Base-by-base conservation (phyloP, 1,284 basidiomycete species). In the Volvariella surrecta region DNA sequence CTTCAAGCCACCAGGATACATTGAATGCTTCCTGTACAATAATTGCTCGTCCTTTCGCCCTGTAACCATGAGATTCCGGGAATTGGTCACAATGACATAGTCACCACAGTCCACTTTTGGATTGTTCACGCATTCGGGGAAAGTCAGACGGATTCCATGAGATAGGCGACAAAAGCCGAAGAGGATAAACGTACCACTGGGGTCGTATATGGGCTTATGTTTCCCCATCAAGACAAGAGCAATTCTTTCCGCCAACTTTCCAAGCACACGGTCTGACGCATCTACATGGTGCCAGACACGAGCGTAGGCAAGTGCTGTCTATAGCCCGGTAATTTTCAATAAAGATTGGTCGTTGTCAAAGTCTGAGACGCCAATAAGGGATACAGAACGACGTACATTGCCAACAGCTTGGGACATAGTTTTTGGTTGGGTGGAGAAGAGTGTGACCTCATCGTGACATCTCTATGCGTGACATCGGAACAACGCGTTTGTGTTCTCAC, bases 201-300 rank as follows among this genome's bases (percentile, higher is more conserved):
- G 91, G 64, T 98, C 91, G 55, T 91, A 98, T 41, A 96, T 90
- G 15, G 96, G 95, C 62, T 99, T 99, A 66, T 99, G 91, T 70
- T 99, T 99, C 60, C 96, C 96, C 94, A 98, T 98, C 44, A 99
- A 74, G 19, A 92, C 89, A 45, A 89, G 78, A 0, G 96, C 96
- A 58, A 99, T 96, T 37, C 90, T 80, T 55, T 89, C 85, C 4
- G 95, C 93, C 4, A 98, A 77, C 67, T 93, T 90, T 57, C 95
- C 96, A 13, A 99, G 74, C 15, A 95, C 72, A 35, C 94, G 82
- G 54, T 91, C 87, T 18, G 85, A 78, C 11, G 95, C 94, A 53
- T 94, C 88, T 49, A 95, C 89, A 51, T 91, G 89, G 62, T 98
- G 93, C 96, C 95, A 99, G 40, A 92, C 82, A 39, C 94, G 74